Conservation (phyloP, 2,329 filamentous ascomycete genomes). For the Aquanectria penicillioides region DNA sequence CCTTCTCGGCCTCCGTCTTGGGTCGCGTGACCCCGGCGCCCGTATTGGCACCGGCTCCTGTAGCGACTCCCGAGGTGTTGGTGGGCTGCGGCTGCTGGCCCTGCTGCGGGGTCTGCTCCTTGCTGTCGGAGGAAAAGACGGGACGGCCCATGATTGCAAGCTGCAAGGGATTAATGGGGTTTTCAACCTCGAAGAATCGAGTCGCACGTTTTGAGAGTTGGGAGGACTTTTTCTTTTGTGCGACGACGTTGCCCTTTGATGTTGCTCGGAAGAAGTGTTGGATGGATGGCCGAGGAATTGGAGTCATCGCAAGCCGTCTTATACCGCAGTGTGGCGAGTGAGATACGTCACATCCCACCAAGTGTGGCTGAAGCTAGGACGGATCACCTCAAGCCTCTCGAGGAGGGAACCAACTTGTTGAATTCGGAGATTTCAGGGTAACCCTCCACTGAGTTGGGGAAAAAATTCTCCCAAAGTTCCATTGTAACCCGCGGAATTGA, state of each 20-base stretch:
- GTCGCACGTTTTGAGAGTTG: background rate
- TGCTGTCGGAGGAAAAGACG: constrained; percentile 28
- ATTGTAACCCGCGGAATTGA: too few species aligned
- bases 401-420: constrained; percentile 11
- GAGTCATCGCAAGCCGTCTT: too few species aligned
- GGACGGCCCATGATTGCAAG: constrained; percentile 43
- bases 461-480: too few species aligned
- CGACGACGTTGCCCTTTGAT: too few species aligned
- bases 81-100: constrained; percentile 15
- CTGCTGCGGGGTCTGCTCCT: constrained; percentile 23
- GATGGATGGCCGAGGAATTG: background rate
- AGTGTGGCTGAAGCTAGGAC: constrained; percentile 34
- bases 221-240: too few species aligned
- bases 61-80: constrained; percentile 32
- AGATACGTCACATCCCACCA: constrained; percentile 35
- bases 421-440: too few species aligned
- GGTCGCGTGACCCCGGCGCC: constrained; percentile 57
- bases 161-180: background rate
- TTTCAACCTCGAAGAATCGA: too few species aligned
- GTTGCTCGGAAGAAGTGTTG: too few species aligned
- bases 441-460: too few species aligned
- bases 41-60: constrained; percentile 59
- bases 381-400: background rate
- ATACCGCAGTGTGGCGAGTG: constrained; percentile 41
- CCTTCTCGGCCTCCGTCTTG: constrained; percentile 60